A percentile compares a stretch with the other conserved stretches of the same genome.
Evolutionary conservation across 1,284 basidiomycete genomes (phyloP).

Genomic region (Vanrija sp.): DNA sequence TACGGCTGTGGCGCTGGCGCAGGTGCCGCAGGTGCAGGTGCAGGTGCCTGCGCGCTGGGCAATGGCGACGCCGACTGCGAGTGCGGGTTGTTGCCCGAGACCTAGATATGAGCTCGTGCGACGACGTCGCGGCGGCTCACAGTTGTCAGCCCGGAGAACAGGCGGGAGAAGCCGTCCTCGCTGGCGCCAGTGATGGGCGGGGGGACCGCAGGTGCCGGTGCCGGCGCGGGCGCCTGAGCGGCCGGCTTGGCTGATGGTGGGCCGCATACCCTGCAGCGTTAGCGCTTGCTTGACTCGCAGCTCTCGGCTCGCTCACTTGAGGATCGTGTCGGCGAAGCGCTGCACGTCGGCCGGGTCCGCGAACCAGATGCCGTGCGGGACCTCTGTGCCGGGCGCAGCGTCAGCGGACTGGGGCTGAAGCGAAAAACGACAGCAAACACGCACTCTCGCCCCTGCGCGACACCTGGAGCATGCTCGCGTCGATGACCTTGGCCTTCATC

Average conservation of each 20-base stretch:
- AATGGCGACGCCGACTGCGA: background rate
- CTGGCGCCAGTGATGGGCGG: background rate
- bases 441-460: constrained; percentile 40
- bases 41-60: background rate
- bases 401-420: background rate
- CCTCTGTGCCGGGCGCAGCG: constrained; percentile 3
- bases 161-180: constrained; percentile 34
- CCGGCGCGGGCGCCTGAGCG: constrained; percentile 1
- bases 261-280: constrained; percentile 41
- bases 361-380: constrained; percentile 37
- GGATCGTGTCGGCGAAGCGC: constrained; percentile 28
- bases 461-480: constrained; percentile 38
- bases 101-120: too few relatives aligned
- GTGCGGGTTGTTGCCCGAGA: too few relatives aligned
- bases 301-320: constrained; percentile 23
- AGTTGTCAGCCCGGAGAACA: constrained; percentile 35
- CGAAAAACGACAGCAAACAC: constrained; percentile 6
- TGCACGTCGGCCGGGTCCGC: constrained; percentile 31
- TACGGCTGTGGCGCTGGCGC: too few relatives aligned
- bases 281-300: too few relatives aligned
- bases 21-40: background rate
- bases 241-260: constrained; percentile 24
- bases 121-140: background rate
- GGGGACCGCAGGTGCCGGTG: background rate
- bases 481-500: constrained; percentile 38